Evolutionary conservation across 2,329 filamentous ascomycete species (phyloP).

Genomic region (Fusarium solani-melongenae): DNA sequence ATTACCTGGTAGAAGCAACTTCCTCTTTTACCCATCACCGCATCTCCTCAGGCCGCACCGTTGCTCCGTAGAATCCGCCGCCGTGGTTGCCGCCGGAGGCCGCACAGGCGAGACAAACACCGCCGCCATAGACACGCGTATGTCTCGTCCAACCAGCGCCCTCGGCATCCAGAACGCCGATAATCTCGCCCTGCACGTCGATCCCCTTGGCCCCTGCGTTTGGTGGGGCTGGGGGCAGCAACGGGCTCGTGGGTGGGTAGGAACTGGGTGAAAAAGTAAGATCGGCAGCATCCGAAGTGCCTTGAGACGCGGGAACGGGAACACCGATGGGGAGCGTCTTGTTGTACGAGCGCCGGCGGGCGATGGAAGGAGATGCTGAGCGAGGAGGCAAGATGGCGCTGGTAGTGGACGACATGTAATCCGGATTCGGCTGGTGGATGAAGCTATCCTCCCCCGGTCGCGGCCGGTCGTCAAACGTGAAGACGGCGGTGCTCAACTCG

Average conservation of each 20-base stretch:
- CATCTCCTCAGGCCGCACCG: constrained; percentile 64
- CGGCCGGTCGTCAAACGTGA: constrained; percentile 54
- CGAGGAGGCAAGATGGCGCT: constrained; percentile 41
- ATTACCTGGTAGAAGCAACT: constrained; percentile 10
- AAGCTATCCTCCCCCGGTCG: constrained; percentile 48
- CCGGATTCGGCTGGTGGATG: constrained; percentile 62
- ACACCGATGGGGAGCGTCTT: constrained; percentile 52
- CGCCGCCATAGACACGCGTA: constrained; percentile 69
- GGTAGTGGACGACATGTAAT: constrained; percentile 56
- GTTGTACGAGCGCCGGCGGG: constrained; percentile 57
- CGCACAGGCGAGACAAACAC: constrained; percentile 66
- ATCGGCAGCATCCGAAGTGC: constrained; percentile 40
- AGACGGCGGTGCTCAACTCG: constrained; percentile 54
- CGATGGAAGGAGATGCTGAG: constrained; percentile 47
- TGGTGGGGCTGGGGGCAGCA: constrained; percentile 60
- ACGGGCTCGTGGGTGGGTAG: constrained; percentile 60
- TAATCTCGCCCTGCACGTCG: constrained; percentile 61
- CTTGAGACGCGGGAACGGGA: constrained; percentile 44
- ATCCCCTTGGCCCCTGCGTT: constrained; percentile 48
- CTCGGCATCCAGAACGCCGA: constrained; percentile 59
- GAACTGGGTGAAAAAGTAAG: constrained; percentile 58
- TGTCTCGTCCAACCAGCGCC: constrained; percentile 67
- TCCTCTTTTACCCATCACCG: constrained; percentile 45
- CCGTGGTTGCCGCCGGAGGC: constrained; percentile 57
- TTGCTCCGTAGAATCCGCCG: constrained; percentile 65